Conservation (phyloP, 805 yeast genomes). For the Kuraishia molischiana region DNA sequence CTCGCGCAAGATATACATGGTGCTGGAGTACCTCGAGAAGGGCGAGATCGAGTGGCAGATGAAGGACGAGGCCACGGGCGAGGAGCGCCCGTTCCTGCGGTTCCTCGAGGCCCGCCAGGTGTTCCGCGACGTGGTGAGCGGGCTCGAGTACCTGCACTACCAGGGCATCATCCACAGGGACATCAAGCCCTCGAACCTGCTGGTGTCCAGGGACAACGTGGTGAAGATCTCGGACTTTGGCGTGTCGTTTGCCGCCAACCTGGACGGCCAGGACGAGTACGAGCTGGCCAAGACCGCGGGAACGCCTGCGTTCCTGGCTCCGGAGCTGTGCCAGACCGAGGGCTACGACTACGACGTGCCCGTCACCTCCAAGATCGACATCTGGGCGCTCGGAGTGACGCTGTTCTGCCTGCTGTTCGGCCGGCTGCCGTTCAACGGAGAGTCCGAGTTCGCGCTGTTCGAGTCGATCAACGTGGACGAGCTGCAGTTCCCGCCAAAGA, state of each 20-base stretch:
- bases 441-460: slow-evolving; percentile 77
- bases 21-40: slow-evolving; percentile 78
- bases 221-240: slow-evolving; percentile 98
- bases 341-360: slow-evolving; percentile 21
- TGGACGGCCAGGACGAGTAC: slow-evolving; percentile 49
- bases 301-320: slow-evolving; percentile 94
- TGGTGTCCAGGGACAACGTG: slow-evolving; percentile 55
- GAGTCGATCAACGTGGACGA: slow-evolving; percentile 63
- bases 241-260: slow-evolving; percentile 61
- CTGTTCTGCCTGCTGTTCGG: slow-evolving; percentile 85
- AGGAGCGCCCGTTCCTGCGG: slow-evolving; percentile 52
- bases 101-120: slow-evolving; percentile 60
- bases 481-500: slow-evolving; percentile 42
- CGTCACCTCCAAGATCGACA: slow-evolving; percentile 78
- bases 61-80: slow-evolving; percentile 14
- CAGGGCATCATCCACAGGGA: slow-evolving; percentile 93
- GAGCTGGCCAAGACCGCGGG: slow-evolving; percentile 96
- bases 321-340: slow-evolving; percentile 73
- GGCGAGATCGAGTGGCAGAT: slow-evolving; percentile 89
- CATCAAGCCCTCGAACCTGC: slow-evolving; percentile 87
- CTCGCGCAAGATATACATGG: slow-evolving; percentile 80
- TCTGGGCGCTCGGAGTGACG: slow-evolving; percentile 97
- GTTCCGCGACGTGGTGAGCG: slow-evolving; percentile 76
- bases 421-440: slow-evolving; percentile 79
- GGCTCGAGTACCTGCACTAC: slow-evolving; percentile 81